These are phyloP conservation scores for Ilex asprella DNA, from an alignment of 257 asterid species.

Conservation along the genomic window DNA sequence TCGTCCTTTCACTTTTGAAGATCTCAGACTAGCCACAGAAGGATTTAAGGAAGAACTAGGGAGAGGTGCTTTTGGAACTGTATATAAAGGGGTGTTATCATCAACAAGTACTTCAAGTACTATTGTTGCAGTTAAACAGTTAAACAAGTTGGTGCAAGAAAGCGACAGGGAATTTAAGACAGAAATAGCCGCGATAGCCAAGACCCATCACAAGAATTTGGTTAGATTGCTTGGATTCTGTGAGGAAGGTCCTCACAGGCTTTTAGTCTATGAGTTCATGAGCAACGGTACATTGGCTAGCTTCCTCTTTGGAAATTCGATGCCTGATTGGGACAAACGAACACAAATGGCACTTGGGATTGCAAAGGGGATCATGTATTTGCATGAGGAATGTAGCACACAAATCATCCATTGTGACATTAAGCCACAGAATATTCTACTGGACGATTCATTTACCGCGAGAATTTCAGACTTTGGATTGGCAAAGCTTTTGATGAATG, in stretches of 20 bases:
- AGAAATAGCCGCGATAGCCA: too few relatives aligned
- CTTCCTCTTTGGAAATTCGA: neutral
- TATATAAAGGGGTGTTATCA: too few relatives aligned
- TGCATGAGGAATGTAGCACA: constrained; percentile 1
- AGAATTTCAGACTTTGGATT: neutral
- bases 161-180: too few relatives aligned
- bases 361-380: neutral
- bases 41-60: too few relatives aligned
- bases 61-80: too few relatives aligned
- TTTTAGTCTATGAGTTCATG: neutral
- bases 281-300: neutral
- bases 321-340: neutral
- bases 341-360: neutral
- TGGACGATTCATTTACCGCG: neutral
- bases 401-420: neutral
- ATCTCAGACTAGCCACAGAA: too few relatives aligned
- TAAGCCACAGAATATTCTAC: neutral
- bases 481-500: neutral
- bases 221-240: neutral
- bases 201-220: too few relatives aligned
- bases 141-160: too few relatives aligned
- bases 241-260: neutral
- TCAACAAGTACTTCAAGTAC: too few relatives aligned
- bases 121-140: too few relatives aligned
- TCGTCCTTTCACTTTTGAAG: too few relatives aligned